phyloP scores from a whole-genome alignment of 106 monocot species.

The Acanthochlamys bracteata region DNA sequence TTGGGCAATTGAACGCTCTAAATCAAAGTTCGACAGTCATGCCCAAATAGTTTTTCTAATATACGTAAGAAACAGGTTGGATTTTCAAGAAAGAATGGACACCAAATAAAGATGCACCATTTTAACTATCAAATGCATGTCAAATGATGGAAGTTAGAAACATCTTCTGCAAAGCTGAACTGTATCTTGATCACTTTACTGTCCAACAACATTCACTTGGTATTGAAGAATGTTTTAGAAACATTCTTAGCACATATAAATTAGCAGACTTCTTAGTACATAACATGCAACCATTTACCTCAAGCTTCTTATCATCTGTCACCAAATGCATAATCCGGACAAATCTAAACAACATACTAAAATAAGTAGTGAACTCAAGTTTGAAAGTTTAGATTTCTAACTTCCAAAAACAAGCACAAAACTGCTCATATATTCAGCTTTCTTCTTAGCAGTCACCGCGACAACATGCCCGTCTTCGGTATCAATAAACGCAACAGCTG shows the following conservation, averaged over 20 bases:
- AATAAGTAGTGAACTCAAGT: not conserved
- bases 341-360: constrained; percentile 47
- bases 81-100: too few species aligned
- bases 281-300: constrained; percentile 31
- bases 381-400: constrained; percentile 3
- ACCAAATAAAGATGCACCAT: not conserved
- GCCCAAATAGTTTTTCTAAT: too few species aligned
- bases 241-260: not conserved
- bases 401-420: constrained; percentile 6
- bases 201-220: too few species aligned
- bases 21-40: too few species aligned
- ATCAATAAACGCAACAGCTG: too few species aligned
- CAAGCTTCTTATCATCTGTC: constrained; percentile 97
- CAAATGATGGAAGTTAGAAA: constrained; percentile 5
- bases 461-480: too few species aligned
- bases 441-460: too few species aligned
- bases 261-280: not conserved
- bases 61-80: too few species aligned
- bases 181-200: not conserved
- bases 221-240: too few species aligned
- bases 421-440: constrained; percentile 98
- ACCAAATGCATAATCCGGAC: constrained; percentile 96
- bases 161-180: not conserved
- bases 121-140: not conserved
- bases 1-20: too few species aligned